Conservation (phyloP, 1,284 basidiomycete genomes). For the Cryptococcus neoformans region DNA sequence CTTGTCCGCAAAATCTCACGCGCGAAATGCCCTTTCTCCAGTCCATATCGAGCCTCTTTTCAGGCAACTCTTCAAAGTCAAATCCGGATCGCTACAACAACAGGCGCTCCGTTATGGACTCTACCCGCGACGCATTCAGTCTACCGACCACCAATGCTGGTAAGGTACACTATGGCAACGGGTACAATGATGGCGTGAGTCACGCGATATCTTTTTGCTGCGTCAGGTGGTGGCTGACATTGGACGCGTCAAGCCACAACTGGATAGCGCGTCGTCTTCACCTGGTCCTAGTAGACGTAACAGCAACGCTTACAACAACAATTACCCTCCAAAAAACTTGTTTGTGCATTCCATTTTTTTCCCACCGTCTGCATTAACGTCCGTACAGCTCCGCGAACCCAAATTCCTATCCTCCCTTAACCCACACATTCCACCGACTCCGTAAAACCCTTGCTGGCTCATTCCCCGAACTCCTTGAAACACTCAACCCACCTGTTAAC, state of each 20-base stretch:
- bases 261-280: slow-evolving; percentile 27
- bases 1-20: background rate
- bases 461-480: slow-evolving; percentile 87
- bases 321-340: slow-evolving; percentile 24
- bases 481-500: slow-evolving; percentile 79
- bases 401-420: slow-evolving; percentile 64
- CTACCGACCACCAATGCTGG: slow-evolving; percentile 22
- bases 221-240: background rate
- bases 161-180: slow-evolving; percentile 8
- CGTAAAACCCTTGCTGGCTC: slow-evolving; percentile 69
- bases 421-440: slow-evolving; percentile 74
- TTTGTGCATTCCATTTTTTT: slow-evolving; percentile 9
- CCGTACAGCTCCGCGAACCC: slow-evolving; percentile 12
- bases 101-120: slow-evolving; percentile 28
- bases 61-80: slow-evolving; percentile 8
- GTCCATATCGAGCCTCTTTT: slow-evolving; percentile 36
- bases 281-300: slow-evolving; percentile 35
- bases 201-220: background rate
- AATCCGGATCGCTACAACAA: slow-evolving; percentile 22
- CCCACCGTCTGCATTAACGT: background rate
- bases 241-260: background rate
- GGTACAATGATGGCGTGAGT: slow-evolving; percentile 12
- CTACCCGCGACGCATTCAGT: slow-evolving; percentile 38
- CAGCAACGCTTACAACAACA: slow-evolving; percentile 13
- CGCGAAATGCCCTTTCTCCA: slow-evolving; percentile 39